phyloP scores from a whole-genome alignment of 495 filamentous ascomycete species.

The Hyaloscypha hepaticicola region DNA sequence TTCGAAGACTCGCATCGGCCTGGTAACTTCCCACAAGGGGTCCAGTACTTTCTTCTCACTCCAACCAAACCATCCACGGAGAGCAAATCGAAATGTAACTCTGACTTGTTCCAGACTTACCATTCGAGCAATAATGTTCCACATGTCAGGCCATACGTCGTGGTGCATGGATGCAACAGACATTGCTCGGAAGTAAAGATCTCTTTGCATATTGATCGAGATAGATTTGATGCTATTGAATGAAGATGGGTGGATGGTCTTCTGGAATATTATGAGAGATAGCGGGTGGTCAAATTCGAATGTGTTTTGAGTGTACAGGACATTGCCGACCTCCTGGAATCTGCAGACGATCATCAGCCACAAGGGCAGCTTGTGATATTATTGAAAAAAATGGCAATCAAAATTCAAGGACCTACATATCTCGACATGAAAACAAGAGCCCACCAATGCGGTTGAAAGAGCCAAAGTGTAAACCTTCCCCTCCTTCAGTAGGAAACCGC shows the following conservation, averaged over 20 bases:
- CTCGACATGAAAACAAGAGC: conserved; percentile 5
- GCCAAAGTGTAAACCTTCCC: conserved; percentile 6
- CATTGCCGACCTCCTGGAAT: conserved; percentile 1
- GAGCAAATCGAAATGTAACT: conserved; percentile 2
- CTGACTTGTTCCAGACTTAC: conserved; percentile 11
- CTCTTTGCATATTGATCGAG: conserved; percentile 1
- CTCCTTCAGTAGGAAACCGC: background rate
- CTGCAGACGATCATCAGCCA: background rate
- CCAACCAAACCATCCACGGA: background rate
- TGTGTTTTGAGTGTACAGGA: conserved; percentile 9
- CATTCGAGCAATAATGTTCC: conserved; percentile 7
- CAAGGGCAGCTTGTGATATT: background rate
- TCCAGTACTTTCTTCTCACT: conserved; percentile 10
- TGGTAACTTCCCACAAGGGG: background rate
- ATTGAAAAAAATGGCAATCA: background rate
- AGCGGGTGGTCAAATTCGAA: conserved; percentile 13
- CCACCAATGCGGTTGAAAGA: conserved; percentile 3
- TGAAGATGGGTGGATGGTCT: background rate
- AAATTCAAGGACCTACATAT: conserved; percentile 1
- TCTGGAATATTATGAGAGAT: background rate
- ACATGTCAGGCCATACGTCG: conserved; percentile 1
- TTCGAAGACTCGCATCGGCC: conserved; percentile 8
- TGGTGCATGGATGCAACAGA: background rate
- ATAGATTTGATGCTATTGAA: conserved; percentile 9
- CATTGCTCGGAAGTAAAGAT: background rate